Conservation (phyloP, 495 filamentous ascomycete species). For the Letharia columbiana region DNA sequence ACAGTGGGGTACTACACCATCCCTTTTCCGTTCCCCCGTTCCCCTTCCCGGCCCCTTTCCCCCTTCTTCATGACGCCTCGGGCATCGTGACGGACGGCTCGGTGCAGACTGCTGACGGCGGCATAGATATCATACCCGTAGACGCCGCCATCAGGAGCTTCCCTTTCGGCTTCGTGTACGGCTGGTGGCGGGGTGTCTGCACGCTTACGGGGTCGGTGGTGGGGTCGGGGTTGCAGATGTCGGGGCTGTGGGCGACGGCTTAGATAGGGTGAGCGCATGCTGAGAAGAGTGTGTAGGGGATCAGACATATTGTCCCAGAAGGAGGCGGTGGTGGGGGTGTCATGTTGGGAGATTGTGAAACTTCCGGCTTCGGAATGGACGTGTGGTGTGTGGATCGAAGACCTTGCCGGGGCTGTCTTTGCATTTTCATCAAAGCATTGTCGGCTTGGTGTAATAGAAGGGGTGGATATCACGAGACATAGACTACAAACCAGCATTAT, state of each 20-base stretch:
- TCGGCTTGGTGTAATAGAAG: neutral
- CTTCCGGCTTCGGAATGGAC: too few relatives aligned
- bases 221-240: neutral
- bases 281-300: neutral
- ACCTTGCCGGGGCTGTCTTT: neutral
- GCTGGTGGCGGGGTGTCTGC: slow-evolving; percentile 4
- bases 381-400: too few relatives aligned
- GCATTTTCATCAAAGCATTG: neutral
- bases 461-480: neutral
- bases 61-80: neutral
- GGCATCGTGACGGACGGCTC: neutral
- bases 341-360: neutral
- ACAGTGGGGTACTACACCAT: neutral
- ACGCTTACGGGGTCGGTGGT: slow-evolving; percentile 5
- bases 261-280: neutral
- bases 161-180: slow-evolving; percentile 11
- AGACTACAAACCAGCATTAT: neutral
- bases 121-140: neutral
- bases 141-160: neutral
- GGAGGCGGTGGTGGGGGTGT: neutral
- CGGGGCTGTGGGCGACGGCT: slow-evolving; percentile 4
- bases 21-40: neutral
- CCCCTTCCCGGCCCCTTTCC: neutral
- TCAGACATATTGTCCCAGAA: neutral
- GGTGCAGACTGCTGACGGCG: neutral